Percentiles rank a stretch among this genome's conserved stretches.
phyloP scores from a whole-genome alignment of 2,329 filamentous ascomycete species.

The Aspergillus eucalypticola region DNA sequence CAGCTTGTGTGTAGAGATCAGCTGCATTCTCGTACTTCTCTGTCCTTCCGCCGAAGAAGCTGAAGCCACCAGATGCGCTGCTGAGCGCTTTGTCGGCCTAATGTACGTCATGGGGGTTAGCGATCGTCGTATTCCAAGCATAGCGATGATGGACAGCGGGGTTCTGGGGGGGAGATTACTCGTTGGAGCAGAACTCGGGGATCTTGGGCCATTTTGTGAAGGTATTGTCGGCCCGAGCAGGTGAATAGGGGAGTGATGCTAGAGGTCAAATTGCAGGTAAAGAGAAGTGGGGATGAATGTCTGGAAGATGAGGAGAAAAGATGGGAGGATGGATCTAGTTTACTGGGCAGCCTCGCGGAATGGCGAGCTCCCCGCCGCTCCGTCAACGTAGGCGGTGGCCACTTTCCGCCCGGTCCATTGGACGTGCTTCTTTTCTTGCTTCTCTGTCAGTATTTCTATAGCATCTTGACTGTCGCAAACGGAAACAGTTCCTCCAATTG shows the following conservation, averaged over 20 bases:
- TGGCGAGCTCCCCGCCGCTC: constrained; percentile 6
- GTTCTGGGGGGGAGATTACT: constrained; percentile 49
- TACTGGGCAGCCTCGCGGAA: background rate
- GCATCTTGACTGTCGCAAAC: background rate
- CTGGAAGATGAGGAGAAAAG: background rate
- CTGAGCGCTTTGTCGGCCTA: constrained; percentile 84
- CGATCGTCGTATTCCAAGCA: constrained; percentile 29
- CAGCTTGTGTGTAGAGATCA: constrained; percentile 83
- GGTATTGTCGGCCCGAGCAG: constrained; percentile 3
- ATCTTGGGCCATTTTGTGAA: constrained; percentile 67
- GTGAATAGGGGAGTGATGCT: constrained; percentile 2
- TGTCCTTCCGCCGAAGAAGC: constrained; percentile 80
- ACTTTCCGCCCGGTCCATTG: constrained; percentile 12
- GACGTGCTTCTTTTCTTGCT: background rate
- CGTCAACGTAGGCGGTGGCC: constrained; percentile 25
- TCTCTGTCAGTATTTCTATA: background rate
- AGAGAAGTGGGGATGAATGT: background rate
- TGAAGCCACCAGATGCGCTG: constrained; percentile 77
- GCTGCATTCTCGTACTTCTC: constrained; percentile 90
- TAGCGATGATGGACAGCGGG: constrained; percentile 12
- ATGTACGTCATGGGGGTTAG: constrained; percentile 27
- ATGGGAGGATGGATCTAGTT: constrained; percentile 3
- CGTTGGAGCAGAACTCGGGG: constrained; percentile 77
- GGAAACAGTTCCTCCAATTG: background rate
- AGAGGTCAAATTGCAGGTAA: constrained; percentile 2